Base-by-base conservation (phyloP, 2,329 filamentous ascomycete genomes). In the Botryotinia convoluta region DNA sequence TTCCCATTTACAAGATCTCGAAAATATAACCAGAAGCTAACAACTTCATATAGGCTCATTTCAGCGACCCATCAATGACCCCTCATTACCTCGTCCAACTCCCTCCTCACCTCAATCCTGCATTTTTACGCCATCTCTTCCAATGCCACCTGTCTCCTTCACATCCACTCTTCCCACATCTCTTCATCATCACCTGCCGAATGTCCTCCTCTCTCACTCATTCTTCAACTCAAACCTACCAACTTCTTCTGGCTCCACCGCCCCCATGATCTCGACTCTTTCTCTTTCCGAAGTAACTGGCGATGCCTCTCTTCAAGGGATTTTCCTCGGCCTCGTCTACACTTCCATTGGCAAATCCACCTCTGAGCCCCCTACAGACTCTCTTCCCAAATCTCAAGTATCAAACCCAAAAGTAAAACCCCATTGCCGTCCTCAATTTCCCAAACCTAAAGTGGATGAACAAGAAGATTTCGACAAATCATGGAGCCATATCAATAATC, bases 311-410 rank as follows among this genome's bases (percentile, higher is more conserved):
- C 48, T 73, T 4, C 42, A 73, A 45, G 72, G 72, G 7, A 71
- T 73, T 3, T 73, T 64, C 32, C 39, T 73, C 35, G 72, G 72
- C 18, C 35, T 72, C 9, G 63, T 69, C 29, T 72, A 68, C 39
- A 69, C 71, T 26, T n/a, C 57, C 35, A 59, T 57, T 12, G 9
- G 9, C 7, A 44, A 68, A 45, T n/a, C 42, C 18, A 16, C 39
- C 62, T 60, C 70, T 8, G 6, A 37, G 29, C 37, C 70, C 16
- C 20, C 59, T 48, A 22, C 32, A n/a, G 29, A 22, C 22, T 37
- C 69, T 45, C 37, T 42, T 3, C 35, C 37, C 37, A 35, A 51
- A 29, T n/a, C 32, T 2, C 59, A 26, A 22, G 10, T 22, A 63
- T 51, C 44, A 3, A 45, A 72, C 57, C 14, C 37, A 35, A 32